Evolutionary conservation across 306 rosid species (phyloP).

Genomic region (Echinosophora koreensis): DNA sequence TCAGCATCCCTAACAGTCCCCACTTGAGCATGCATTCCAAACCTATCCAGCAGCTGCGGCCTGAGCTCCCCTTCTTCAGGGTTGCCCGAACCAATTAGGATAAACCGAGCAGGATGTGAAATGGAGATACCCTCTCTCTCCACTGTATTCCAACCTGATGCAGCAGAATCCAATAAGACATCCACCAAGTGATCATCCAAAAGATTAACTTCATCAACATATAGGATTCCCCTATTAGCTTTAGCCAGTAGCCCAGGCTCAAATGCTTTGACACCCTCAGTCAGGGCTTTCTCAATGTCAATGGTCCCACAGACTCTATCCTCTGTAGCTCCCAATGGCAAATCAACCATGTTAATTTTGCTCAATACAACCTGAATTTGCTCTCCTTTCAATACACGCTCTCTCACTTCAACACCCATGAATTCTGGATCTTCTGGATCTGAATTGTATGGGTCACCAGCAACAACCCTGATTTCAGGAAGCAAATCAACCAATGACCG

Average conservation of each 20-base stretch:
- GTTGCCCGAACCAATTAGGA: constrained; percentile 88
- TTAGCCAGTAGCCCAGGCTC: constrained; percentile 91
- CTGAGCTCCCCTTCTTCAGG: constrained; percentile 97
- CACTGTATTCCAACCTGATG: constrained; percentile 95
- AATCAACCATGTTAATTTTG: constrained; percentile 91
- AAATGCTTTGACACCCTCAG: constrained; percentile 90
- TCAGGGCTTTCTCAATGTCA: constrained; percentile 87
- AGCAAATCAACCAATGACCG: constrained; percentile 87
- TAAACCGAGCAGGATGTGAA: constrained; percentile 88
- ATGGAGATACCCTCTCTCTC: constrained; percentile 93
- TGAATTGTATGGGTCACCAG: constrained; percentile 83
- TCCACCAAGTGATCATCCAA: constrained; percentile 92
- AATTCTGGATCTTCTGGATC: constrained; percentile 89
- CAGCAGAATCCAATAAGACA: constrained; percentile 89
- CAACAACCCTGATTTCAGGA: constrained; percentile 75
- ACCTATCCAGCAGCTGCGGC: constrained; percentile 89
- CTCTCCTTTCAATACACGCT: constrained; percentile 71
- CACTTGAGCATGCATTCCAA: constrained; percentile 94
- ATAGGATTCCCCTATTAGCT: constrained; percentile 89
- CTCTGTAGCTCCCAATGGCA: constrained; percentile 90
- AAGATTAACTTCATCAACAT: constrained; percentile 90
- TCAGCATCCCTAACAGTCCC: constrained; percentile 93
- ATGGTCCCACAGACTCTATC: constrained; percentile 93
- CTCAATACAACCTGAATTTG: constrained; percentile 63
- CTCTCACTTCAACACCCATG: constrained; percentile 85